phyloP scores from a whole-genome alignment of 2,329 filamentous ascomycete genomes.

The Cercospora sp. region DNA sequence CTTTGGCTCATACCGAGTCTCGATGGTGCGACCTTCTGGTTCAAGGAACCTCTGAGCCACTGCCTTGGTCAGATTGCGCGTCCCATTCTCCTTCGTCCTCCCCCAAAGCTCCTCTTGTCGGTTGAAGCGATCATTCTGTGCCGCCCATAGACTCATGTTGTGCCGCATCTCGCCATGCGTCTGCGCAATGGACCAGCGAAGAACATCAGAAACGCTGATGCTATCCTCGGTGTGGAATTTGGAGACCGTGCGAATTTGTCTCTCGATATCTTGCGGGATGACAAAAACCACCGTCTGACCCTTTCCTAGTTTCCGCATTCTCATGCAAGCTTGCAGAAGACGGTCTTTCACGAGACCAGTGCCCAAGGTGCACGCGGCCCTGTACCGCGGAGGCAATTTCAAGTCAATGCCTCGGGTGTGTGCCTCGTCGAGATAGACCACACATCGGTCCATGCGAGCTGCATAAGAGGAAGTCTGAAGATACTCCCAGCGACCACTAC shows the following conservation, averaged over 20 bases:
- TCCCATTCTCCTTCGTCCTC: constrained; percentile 53
- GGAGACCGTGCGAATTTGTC: constrained; percentile 47
- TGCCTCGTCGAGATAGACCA: constrained; percentile 69
- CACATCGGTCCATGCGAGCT: constrained; percentile 57
- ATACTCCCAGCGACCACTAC: constrained; percentile 47
- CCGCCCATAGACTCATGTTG: constrained; percentile 60
- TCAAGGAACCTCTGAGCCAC: constrained; percentile 55
- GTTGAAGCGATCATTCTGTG: constrained; percentile 57
- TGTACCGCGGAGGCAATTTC: constrained; percentile 57
- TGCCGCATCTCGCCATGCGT: constrained; percentile 54
- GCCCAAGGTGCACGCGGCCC: constrained; percentile 68
- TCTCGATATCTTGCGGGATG: constrained; percentile 59
- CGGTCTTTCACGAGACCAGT: constrained; percentile 66
- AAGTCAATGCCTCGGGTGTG: constrained; percentile 72
- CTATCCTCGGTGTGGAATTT: constrained; percentile 12
- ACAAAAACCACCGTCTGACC: constrained; percentile 67
- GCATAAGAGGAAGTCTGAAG: constrained; percentile 61
- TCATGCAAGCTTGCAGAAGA: constrained; percentile 70
- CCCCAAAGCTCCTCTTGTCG: constrained; percentile 20
- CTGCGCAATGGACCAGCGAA: constrained; percentile 61
- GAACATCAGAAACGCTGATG: constrained; percentile 56
- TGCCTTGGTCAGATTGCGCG: constrained; percentile 44
- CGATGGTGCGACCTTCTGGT: constrained; percentile 67
- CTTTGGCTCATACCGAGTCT: constrained; percentile 41
- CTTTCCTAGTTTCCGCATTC: constrained; percentile 66